Conservation (phyloP, 2,329 filamentous ascomycete species). For the Coleophoma cylindrospora region DNA sequence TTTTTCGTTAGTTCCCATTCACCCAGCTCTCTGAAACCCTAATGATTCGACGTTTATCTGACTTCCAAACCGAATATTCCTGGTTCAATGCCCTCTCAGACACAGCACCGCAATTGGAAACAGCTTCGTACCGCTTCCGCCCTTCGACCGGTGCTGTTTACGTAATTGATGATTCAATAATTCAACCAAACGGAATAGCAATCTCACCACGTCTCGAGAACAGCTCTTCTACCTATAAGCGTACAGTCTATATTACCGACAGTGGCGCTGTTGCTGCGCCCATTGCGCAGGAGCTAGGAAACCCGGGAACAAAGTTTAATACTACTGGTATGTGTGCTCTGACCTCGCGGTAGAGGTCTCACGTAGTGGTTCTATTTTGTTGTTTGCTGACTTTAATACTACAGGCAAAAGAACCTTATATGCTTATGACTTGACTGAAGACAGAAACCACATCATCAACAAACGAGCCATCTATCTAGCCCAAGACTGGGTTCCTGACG, state of each 20-base stretch:
- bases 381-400: conserved; percentile 25
- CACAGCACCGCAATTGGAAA: conserved; percentile 27
- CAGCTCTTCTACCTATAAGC: conserved; percentile 1
- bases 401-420: conserved; percentile 29
- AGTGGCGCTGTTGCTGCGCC: conserved; percentile 24
- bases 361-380: too few relatives aligned
- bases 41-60: neutral
- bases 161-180: conserved; percentile 32
- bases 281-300: conserved; percentile 19
- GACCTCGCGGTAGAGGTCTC: conserved; percentile 1
- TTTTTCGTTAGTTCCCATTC: neutral
- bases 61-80: conserved; percentile 24
- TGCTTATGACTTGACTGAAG: conserved; percentile 32
- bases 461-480: conserved; percentile 34
- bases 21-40: neutral
- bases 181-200: conserved; percentile 35
- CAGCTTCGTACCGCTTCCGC: conserved; percentile 34
- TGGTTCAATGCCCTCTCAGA: conserved; percentile 29
- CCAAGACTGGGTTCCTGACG: conserved; percentile 34
- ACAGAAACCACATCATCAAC: conserved; percentile 29
- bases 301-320: conserved; percentile 26
- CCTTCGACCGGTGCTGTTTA: conserved; percentile 28
- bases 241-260: conserved; percentile 34
- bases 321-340: conserved; percentile 16
- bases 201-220: conserved; percentile 27